Evolutionary conservation across 2,329 filamentous ascomycete genomes (phyloP).

Genomic region (Aureobasidium vineae): DNA sequence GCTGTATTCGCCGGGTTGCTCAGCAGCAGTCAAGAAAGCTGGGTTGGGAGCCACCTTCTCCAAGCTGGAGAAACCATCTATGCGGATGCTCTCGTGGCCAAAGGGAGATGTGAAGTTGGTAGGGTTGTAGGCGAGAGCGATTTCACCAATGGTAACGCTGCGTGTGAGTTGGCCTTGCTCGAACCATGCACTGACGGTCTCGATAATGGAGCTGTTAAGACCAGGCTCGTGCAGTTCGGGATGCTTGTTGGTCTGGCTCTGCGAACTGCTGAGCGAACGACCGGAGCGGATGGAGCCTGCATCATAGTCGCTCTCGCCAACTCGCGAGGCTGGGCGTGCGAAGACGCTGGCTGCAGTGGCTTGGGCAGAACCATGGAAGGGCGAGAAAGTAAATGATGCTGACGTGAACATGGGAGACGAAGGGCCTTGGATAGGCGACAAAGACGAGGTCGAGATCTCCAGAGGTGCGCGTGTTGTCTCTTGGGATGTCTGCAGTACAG

Average conservation of each 20-base stretch:
- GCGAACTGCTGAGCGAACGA: conserved; percentile 69
- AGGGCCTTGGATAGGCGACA: conserved; percentile 22
- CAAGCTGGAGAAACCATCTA: conserved; percentile 83
- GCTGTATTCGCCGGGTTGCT: conserved; percentile 74
- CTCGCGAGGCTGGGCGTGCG: conserved; percentile 31
- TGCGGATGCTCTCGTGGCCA: conserved; percentile 65
- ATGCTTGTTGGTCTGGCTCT: conserved; percentile 67
- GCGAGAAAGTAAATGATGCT: conserved; percentile 34
- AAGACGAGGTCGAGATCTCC: conserved; percentile 21
- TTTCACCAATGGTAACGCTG: conserved; percentile 77
- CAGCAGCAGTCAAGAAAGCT: conserved; percentile 75
- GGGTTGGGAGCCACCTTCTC: conserved; percentile 94
- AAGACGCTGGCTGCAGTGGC: conserved; percentile 35
- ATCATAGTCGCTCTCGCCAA: conserved; percentile 54
- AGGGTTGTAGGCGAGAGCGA: conserved; percentile 79
- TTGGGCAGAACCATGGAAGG: conserved; percentile 31
- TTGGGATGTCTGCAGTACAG: conserved; percentile 29
- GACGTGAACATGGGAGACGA: conserved; percentile 32
- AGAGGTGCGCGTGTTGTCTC: conserved; percentile 17
- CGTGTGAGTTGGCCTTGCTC: conserved; percentile 69
- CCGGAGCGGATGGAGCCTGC: conserved; percentile 89
- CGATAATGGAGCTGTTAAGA: conserved; percentile 83
- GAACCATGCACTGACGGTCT: conserved; percentile 84
- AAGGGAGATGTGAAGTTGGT: conserved; percentile 46
- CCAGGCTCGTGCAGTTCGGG: conserved; percentile 77